A percentile compares a stretch with the other conserved stretches of the same genome.
Conservation (phyloP, 148 eudicot genomes). For the Arctostaphylos glauca region DNA sequence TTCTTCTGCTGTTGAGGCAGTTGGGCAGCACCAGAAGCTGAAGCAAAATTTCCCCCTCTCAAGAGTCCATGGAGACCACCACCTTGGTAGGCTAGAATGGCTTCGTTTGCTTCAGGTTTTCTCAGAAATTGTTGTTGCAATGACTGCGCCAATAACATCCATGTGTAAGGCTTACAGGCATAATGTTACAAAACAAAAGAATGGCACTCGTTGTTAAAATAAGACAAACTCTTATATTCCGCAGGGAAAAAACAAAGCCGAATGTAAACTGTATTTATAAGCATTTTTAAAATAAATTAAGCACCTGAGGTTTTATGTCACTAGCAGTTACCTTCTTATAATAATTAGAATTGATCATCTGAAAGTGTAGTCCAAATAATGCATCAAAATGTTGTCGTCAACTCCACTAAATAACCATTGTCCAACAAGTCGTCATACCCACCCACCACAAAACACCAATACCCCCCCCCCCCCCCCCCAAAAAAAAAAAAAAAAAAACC, state of each 20-base stretch:
- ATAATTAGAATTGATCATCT: not conserved
- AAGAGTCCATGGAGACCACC: slow-evolving; percentile 53
- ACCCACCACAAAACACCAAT: too few relatives aligned
- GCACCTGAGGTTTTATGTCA: not conserved
- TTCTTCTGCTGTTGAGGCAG: slow-evolving; percentile 67
- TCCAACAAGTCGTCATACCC: not conserved
- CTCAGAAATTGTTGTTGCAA: slow-evolving; percentile 68
- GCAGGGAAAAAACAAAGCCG: not conserved
- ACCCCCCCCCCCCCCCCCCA: not conserved
- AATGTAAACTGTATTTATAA: not conserved
- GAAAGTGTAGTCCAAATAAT: not conserved
- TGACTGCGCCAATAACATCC: slow-evolving; percentile 42
- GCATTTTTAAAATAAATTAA: not conserved
- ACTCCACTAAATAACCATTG: not conserved
- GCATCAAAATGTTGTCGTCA: not conserved
- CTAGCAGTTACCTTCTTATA: not conserved
- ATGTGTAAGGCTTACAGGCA: not conserved
- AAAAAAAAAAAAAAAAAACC: not conserved
- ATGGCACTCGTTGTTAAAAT: not conserved
- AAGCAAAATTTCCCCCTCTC: slow-evolving; percentile 52
- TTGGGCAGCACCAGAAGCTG: slow-evolving; percentile 54
- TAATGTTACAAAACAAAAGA: not conserved
- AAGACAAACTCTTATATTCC: not conserved
- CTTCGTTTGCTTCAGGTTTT: slow-evolving; percentile 75
- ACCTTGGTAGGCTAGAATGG: slow-evolving; percentile 58